Evolutionary conservation across 2,329 filamentous ascomycete genomes (phyloP), one percentile per base, ranked within the genome.

Genomic region (Proliferodiscus dingleyae): DNA sequence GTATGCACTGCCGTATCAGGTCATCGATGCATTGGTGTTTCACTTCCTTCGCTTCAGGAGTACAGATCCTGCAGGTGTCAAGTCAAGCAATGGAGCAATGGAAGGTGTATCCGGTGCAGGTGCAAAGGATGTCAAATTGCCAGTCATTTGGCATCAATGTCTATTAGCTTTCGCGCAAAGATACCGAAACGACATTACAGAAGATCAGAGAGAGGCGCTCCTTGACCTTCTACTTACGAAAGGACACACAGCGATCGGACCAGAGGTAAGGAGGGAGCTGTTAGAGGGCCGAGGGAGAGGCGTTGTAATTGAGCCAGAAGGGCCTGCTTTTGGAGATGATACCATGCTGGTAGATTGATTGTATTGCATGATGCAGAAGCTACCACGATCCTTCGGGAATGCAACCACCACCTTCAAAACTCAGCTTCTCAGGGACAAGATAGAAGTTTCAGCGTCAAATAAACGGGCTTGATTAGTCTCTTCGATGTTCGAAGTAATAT

Each of bases 121-220:
- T 46, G 68, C 67, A 15, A 71, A 71, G n/a, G 76, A 78, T 38
- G 71, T 75, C 61, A 88, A 86, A 62, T 66, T 97, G 54, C 93
- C 94, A 0, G 89, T 98, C 6, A 81, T 98, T 45, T 98, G 91
- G 89, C 93, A 98, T 66, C 91, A 97, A 70, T 89, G 86, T 58
- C 72, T 98, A 23, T 70, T 98, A 44, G 85, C 88, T 2, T 98
- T 98, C 68, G 89, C 93, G 21, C 87, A 96, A 69, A 77, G 91
- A 46, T 98, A 97, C 69, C 83, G 89, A 61, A 94, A 96, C 57
- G 91, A 97, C 66, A 91, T 96, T 57, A 95, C 89, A 2, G 90
- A 96, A 65, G 90, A 96, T 57, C 90, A 95, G 71, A 76, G 90
- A 57, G 91, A 98, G 68, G 87, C 89, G 1, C 69, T 98, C 41